Percentiles rank a stretch among this genome's conserved stretches.
phyloP scores from a whole-genome alignment of 2,329 filamentous ascomycete genomes.

The Colletotrichum sp. region DNA sequence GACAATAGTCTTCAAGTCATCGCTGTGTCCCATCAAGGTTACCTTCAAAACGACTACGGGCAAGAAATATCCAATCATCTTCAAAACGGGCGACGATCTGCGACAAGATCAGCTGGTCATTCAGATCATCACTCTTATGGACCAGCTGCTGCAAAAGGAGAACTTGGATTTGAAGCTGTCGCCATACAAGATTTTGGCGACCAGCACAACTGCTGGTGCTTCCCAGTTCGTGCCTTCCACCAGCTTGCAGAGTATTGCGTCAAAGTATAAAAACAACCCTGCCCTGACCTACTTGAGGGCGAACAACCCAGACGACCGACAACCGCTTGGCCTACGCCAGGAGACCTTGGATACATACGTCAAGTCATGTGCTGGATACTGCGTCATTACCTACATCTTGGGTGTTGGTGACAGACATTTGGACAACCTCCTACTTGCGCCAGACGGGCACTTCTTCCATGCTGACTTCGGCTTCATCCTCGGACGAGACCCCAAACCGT shows the following conservation, averaged over 20 bases:
- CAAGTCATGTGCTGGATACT: constrained; percentile 95
- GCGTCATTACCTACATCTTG: constrained; percentile 96
- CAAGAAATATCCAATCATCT: constrained; percentile 86
- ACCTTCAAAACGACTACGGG: constrained; percentile 84
- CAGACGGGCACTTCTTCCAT: constrained; percentile 95
- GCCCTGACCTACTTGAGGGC: constrained; percentile 84
- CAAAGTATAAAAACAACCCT: constrained; percentile 77
- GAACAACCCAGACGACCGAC: constrained; percentile 85
- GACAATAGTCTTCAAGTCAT: constrained; percentile 93
- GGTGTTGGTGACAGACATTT: constrained; percentile 96
- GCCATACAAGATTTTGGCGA: constrained; percentile 95
- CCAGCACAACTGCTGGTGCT: constrained; percentile 85
- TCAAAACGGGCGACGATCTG: constrained; percentile 96
- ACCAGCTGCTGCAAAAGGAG: constrained; percentile 91
- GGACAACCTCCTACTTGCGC: constrained; percentile 90
- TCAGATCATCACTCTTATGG: constrained; percentile 94
- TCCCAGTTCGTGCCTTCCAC: constrained; percentile 93
- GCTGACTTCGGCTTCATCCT: constrained; percentile 98
- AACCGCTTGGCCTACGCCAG: constrained; percentile 85
- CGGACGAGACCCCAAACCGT: constrained; percentile 94
- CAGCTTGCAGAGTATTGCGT: constrained; percentile 80
- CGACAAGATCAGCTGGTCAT: constrained; percentile 97
- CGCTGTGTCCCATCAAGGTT: constrained; percentile 87
- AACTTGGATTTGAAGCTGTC: constrained; percentile 95
- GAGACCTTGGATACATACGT: constrained; percentile 95